These are phyloP conservation scores for Trypanosoma vivax DNA, from an alignment of 208 protist species.

Conservation along the genomic window DNA sequence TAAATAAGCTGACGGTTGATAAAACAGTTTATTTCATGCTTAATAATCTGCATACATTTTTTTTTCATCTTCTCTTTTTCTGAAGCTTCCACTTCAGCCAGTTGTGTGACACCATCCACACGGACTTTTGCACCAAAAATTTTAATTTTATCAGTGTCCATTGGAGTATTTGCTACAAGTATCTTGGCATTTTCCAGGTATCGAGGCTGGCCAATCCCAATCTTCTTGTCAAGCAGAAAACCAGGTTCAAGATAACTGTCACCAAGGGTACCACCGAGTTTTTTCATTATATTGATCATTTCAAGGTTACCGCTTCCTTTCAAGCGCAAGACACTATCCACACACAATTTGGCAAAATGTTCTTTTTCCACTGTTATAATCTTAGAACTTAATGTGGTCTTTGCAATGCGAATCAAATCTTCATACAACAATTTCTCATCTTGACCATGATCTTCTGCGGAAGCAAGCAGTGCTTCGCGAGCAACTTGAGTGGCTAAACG, in stretches of 20 bases:
- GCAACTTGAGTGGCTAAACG: constrained; percentile 77
- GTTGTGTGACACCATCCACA: constrained; percentile 91
- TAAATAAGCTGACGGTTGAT: constrained; percentile 99
- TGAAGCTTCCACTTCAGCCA: constrained; percentile 98
- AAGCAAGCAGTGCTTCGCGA: constrained; percentile 74
- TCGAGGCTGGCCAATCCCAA: constrained; percentile 98
- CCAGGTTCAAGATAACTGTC: constrained; percentile 99
- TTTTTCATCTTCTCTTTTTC: constrained; percentile 94
- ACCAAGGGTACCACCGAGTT: constrained; percentile 93
- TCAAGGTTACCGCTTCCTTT: constrained; percentile 94
- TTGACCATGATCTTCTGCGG: constrained; percentile 72
- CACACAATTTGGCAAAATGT: constrained; percentile 97
- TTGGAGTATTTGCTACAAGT: constrained; percentile 99
- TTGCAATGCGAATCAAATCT: constrained; percentile 98
- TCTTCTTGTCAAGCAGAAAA: constrained; percentile 99
- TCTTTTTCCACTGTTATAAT: constrained; percentile 96
- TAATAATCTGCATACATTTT: constrained; percentile 96
- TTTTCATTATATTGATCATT: constrained; percentile 99
- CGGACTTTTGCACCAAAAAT: constrained; percentile 95
- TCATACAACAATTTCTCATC: constrained; percentile 91
- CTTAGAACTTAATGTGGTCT: constrained; percentile 99
- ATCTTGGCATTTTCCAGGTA: constrained; percentile 97
- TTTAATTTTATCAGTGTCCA: constrained; percentile 99
- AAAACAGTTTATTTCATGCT: constrained; percentile 97
- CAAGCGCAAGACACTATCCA: constrained; percentile 98